These are phyloP conservation scores for Sporisorium scitamineum DNA, from an alignment of 1,284 basidiomycete genomes.

Conservation along the genomic window DNA sequence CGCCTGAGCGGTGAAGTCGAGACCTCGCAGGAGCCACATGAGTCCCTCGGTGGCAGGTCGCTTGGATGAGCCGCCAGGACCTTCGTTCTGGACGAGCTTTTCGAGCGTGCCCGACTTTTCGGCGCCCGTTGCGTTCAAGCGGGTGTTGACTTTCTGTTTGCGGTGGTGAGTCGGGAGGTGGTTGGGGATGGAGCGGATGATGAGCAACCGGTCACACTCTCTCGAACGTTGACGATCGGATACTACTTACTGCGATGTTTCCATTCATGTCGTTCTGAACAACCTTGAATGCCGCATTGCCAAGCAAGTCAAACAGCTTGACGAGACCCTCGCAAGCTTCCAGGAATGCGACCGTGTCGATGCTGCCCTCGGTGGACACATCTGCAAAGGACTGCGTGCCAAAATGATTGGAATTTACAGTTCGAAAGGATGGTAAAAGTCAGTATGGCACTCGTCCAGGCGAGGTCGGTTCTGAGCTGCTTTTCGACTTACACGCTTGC, in stretches of 20 bases:
- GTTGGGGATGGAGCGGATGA: not conserved
- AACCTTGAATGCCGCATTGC: conserved; percentile 84
- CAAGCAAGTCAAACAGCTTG: conserved; percentile 93
- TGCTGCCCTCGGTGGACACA: conserved; percentile 87
- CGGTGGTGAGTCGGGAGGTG: no score
- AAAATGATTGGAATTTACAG: no score
- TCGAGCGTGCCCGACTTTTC: conserved; percentile 81
- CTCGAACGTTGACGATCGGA: not conserved
- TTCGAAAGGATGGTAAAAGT: not conserved
- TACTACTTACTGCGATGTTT: conserved; percentile 77
- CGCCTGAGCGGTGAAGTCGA: conserved; percentile 89
- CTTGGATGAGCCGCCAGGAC: conserved; percentile 81
- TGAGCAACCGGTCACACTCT: not conserved
- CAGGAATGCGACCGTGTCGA: conserved; percentile 88
- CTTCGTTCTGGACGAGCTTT: conserved; percentile 83
- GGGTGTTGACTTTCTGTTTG: conserved; percentile 75
- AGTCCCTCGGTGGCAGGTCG: conserved; percentile 88
- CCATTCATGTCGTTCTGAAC: conserved; percentile 91
- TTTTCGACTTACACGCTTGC: conserved; percentile 40
- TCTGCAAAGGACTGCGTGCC: conserved; percentile 71
- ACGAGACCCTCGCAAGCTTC: conserved; percentile 90
- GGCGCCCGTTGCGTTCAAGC: conserved; percentile 77
- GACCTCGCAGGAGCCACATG: conserved; percentile 89
- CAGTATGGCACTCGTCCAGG: not conserved
- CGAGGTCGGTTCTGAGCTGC: not conserved